These are phyloP conservation scores for Dipodascopsis uninucleata DNA, from an alignment of 805 yeast genomes.

Conservation along the genomic window DNA sequence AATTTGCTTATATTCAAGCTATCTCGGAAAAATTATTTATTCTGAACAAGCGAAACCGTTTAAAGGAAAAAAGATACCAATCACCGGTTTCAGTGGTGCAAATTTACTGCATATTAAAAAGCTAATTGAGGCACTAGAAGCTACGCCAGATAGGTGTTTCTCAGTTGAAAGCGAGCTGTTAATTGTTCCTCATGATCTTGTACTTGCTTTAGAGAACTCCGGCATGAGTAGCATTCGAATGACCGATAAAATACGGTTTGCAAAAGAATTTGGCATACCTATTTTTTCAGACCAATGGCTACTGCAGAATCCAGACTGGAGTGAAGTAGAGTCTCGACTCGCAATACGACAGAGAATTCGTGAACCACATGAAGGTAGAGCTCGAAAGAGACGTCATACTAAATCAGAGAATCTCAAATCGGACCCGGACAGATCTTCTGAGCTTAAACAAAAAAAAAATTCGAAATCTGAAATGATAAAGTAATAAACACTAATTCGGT, in stretches of 20 bases:
- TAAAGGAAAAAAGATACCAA: slow-evolving; percentile 42
- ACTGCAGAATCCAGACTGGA: slow-evolving; percentile 13
- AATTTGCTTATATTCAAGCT: slow-evolving; percentile 9
- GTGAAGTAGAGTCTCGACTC: background rate
- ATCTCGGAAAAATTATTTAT: slow-evolving; percentile 47
- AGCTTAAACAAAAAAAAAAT: no score
- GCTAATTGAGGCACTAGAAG: slow-evolving; percentile 53
- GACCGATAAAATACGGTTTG: slow-evolving; percentile 35
- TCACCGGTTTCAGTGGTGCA: slow-evolving; percentile 75
- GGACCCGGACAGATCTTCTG: no score
- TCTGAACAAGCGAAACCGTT: slow-evolving; percentile 35
- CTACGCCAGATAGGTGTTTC: slow-evolving; percentile 49
- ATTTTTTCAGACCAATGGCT: slow-evolving; percentile 40
- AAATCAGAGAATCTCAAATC: no score
- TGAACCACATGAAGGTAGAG: no score
- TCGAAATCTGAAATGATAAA: no score
- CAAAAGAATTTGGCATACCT: slow-evolving; percentile 39
- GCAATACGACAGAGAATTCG: no score
- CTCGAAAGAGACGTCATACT: no score
- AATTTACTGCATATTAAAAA: slow-evolving; percentile 69
- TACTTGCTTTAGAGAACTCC: slow-evolving; percentile 1
- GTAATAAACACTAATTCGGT: no score
- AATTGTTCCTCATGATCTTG: slow-evolving; percentile 35
- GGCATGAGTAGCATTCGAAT: slow-evolving; percentile 4
- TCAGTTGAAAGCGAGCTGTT: slow-evolving; percentile 53